These are phyloP conservation scores for Ustilago shanxiensis DNA, from an alignment of 1,284 basidiomycete genomes.

Conservation along the genomic window DNA sequence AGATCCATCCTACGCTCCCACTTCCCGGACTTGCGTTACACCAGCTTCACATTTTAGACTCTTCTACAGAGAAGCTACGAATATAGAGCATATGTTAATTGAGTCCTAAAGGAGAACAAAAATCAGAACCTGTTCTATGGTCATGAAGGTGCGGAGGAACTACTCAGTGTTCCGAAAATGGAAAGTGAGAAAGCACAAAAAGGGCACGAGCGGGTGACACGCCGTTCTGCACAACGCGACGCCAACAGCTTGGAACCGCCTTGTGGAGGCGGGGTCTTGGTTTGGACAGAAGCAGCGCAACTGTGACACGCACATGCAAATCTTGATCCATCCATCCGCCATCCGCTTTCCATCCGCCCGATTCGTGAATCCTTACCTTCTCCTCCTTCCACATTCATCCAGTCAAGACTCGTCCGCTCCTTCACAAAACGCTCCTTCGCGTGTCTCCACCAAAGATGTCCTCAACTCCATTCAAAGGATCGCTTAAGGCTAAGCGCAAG, in stretches of 20 bases:
- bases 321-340: slow-evolving; percentile 31
- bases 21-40: too few species aligned
- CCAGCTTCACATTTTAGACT: too few species aligned
- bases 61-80: too few species aligned
- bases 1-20: too few species aligned
- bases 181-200: background rate
- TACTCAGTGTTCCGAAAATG: background rate
- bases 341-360: slow-evolving; percentile 36
- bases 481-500: slow-evolving; percentile 61
- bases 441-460: slow-evolving; percentile 21
- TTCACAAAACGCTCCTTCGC: background rate
- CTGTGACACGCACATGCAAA: slow-evolving; percentile 1
- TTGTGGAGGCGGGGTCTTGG: background rate
- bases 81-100: too few species aligned
- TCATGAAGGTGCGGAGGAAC: background rate
- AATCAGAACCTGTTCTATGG: too few species aligned
- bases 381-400: slow-evolving; percentile 14
- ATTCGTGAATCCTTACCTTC: slow-evolving; percentile 13
- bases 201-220: background rate
- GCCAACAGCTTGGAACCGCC: background rate
- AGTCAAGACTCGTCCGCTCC: slow-evolving; percentile 1
- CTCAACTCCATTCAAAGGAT: slow-evolving; percentile 54
- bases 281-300: background rate
- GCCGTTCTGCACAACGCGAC: slow-evolving; percentile 4
- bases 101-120: too few species aligned